These are phyloP conservation scores for Cymbopogon citratus DNA, from an alignment of 176 grass and related monocot species.

Conservation along the genomic window DNA sequence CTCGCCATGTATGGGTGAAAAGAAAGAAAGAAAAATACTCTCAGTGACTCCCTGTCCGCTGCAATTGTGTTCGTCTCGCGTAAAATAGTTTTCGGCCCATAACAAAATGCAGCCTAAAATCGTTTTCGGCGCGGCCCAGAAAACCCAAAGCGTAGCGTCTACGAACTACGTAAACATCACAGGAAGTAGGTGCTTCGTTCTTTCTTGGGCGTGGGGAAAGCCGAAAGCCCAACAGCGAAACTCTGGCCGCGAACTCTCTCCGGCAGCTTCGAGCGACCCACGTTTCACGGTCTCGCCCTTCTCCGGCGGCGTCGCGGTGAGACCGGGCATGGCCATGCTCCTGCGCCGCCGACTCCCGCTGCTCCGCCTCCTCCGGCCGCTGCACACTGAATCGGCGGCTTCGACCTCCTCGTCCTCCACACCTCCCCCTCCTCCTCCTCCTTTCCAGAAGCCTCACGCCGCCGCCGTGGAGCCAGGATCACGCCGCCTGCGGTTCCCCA, in stretches of 20 bases:
- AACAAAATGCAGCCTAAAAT: no score
- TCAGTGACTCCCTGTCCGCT: no score
- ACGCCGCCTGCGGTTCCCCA: neutral
- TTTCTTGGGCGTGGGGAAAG: slow-evolving; percentile 30
- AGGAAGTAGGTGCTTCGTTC: slow-evolving; percentile 33
- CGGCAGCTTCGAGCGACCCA: neutral
- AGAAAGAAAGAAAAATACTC: no score
- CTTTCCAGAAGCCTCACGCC: slow-evolving; percentile 22
- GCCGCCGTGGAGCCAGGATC: slow-evolving; percentile 1
- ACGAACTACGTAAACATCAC: neutral
- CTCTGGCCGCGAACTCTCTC: slow-evolving; percentile 8
- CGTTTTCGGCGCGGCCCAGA: neutral
- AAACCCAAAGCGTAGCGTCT: neutral
- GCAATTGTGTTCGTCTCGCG: no score
- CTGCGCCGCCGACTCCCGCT: slow-evolving; percentile 38
- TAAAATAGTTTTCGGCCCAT: no score
- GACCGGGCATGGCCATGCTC: slow-evolving; percentile 31
- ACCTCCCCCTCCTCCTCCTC: neutral
- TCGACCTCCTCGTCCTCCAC: neutral
- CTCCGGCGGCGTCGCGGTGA: neutral
- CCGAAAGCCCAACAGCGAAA: neutral
- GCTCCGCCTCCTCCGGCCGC: slow-evolving; percentile 18
- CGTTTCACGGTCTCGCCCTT: neutral
- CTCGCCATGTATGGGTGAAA: no score
- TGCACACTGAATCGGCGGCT: neutral